Evolutionary conservation across 257 asterid species (phyloP), one percentile per base, ranked within the genome.

Genomic region (Phtheirospermum japonicum): DNA sequence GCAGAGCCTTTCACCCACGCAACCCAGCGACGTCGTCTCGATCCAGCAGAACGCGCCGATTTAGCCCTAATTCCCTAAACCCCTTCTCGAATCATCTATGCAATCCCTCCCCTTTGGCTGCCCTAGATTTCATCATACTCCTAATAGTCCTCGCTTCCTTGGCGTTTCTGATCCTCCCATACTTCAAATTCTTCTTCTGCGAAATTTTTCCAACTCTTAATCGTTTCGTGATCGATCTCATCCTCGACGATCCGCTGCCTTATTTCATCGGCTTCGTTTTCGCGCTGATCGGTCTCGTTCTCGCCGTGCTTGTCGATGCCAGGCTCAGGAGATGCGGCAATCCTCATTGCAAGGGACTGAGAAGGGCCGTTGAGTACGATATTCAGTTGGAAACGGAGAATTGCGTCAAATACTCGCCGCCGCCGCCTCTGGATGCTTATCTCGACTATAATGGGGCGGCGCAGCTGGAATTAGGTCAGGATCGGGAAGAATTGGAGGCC

Each of bases 321-420:
- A 53, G 84, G 67, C 61, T 78, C 18, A 71, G 87, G 77, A 79
- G 54, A n/a, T 82, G 87, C 64, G 84, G 75, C 52, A 82, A 79
- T 5, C 75, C 72, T 18, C 30, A 69, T 32, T 82, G 87, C 60
- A 72, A 67, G 75, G 87, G 87, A 10, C 63, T 82, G 69, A 64
- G 84, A 10, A 66, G 70, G 58, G 84, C 87, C 2, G 82, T 79
- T n/a, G 87, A 82, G 76, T 82, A 78, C 57, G 87, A 82, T 71
- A 82, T 82, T 57, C 84, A 82, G 76, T 51, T 82, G 71, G 87
- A 82, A 49, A 64, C 87, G 2, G 87, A 82, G 76, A 80, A 80
- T 3, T 82, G 87, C 34, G 75, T 76, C 49, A 82, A 71, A 80
- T 78, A 66, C 72, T 70, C 77, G 0, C 68, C 77, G 0, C 66